Evolutionary conservation across 2,329 filamentous ascomycete species (phyloP).

Genomic region (Penicillium brasilianum): DNA sequence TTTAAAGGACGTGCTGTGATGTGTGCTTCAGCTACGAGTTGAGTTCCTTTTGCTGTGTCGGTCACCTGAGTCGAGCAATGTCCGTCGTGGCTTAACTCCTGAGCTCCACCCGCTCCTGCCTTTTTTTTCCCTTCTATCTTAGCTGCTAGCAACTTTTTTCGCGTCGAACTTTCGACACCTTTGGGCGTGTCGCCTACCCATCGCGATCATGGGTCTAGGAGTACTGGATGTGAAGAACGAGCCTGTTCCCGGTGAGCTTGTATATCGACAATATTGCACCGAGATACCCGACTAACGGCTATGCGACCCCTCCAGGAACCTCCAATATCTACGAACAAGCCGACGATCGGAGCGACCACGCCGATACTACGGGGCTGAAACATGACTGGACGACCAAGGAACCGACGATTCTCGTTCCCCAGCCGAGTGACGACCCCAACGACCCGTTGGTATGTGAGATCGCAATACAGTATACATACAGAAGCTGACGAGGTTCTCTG

Average conservation of each 20-base stretch:
- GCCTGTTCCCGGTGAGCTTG: conserved; percentile 72
- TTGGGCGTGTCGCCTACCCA: neutral
- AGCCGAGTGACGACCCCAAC: conserved; percentile 88
- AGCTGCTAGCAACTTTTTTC: neutral
- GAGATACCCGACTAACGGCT: neutral
- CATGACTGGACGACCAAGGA: conserved; percentile 69
- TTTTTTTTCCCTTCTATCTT: neutral
- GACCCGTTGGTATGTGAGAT: conserved; percentile 71
- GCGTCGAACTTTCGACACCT: neutral
- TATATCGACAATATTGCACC: neutral
- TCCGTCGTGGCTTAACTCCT: neutral
- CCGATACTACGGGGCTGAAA: conserved; percentile 62
- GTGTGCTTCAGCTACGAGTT: neutral
- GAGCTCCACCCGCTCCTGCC: neutral
- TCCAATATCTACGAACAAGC: conserved; percentile 67
- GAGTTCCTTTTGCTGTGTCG: neutral
- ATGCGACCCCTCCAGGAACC: conserved; percentile 36
- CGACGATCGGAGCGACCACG: conserved; percentile 41
- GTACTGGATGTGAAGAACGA: conserved; percentile 69
- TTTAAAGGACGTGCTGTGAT: conserved; percentile 3
- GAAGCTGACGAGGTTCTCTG: conserved; percentile 5
- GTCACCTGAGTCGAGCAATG: conserved; percentile 10
- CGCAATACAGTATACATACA: conserved; percentile 36
- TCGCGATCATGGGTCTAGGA: conserved; percentile 67
- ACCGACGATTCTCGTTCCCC: conserved; percentile 82